phyloP scores from a whole-genome alignment of 345 rosid species.

The Bruguiera parviflora region DNA sequence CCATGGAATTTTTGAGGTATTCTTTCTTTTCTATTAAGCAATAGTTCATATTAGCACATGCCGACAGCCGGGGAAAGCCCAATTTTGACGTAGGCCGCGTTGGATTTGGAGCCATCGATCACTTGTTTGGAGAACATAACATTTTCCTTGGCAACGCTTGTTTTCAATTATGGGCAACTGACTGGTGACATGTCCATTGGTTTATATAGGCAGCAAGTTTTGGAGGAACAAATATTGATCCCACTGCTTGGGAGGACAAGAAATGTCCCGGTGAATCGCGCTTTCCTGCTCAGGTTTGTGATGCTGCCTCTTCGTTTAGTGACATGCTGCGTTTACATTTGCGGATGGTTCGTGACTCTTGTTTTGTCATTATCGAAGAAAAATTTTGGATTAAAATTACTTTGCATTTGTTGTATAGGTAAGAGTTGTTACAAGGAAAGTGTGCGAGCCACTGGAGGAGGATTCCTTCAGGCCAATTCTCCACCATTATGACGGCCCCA shows the following conservation, averaged over 20 bases:
- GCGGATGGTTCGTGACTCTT: background rate
- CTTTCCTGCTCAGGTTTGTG: slow-evolving; percentile 83
- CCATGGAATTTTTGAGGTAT: slow-evolving; percentile 89
- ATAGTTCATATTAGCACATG: background rate
- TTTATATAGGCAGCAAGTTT: slow-evolving; percentile 73
- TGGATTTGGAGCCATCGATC: background rate
- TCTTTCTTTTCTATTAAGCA: background rate
- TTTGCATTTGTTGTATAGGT: slow-evolving; percentile 38
- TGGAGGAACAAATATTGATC: slow-evolving; percentile 97
- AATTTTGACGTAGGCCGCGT: background rate
- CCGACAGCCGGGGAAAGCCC: background rate
- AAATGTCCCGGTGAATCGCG: slow-evolving; percentile 89
- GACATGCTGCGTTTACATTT: too few species aligned
- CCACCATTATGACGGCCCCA: slow-evolving; percentile 98
- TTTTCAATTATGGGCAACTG: background rate
- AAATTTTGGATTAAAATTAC: background rate
- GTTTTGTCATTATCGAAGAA: background rate
- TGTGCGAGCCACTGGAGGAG: slow-evolving; percentile 87
- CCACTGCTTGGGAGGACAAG: slow-evolving; percentile 93
- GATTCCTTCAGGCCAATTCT: slow-evolving; percentile 98
- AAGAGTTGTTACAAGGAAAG: slow-evolving; percentile 69
- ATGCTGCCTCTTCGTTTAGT: background rate
- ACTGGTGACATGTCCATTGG: background rate
- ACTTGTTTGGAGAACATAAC: background rate
- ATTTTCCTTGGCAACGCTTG: background rate